phyloP scores from a whole-genome alignment of 176 grass and related monocot genomes.

The Rhynchospora pubera region DNA sequence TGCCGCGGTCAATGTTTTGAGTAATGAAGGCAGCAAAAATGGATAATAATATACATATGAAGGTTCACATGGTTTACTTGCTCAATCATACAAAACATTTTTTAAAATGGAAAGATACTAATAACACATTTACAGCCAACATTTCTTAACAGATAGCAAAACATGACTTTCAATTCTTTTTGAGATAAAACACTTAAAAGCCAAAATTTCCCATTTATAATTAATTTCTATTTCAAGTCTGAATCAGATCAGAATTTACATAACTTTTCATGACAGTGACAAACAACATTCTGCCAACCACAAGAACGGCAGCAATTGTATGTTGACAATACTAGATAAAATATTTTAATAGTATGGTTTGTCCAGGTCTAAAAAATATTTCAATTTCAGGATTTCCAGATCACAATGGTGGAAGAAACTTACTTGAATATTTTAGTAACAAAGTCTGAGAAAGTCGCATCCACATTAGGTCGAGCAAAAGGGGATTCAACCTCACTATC shows the following conservation, averaged over 20 bases:
- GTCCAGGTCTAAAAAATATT: background rate
- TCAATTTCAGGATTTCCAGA: background rate
- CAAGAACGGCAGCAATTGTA: background rate
- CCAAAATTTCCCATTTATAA: background rate
- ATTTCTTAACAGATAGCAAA: background rate
- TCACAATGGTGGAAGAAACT: constrained; percentile 20
- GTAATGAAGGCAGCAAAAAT: background rate
- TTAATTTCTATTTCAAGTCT: background rate
- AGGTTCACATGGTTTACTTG: background rate
- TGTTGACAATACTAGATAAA: background rate
- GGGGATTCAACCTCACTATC: constrained; percentile 81
- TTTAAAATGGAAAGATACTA: background rate
- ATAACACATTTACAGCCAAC: background rate
- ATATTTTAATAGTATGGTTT: background rate
- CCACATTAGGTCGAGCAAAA: constrained; percentile 41
- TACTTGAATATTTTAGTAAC: constrained; percentile 61
- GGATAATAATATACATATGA: background rate
- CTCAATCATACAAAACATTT: background rate
- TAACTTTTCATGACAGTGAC: background rate
- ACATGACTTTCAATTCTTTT: background rate
- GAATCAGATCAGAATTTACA: background rate
- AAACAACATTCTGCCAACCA: background rate
- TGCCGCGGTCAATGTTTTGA: background rate
- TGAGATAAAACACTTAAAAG: background rate
- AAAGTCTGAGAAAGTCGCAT: constrained; percentile 41